These are phyloP conservation scores for Jacaranda mimosifolia DNA, from an alignment of 257 asterid genomes.

Conservation along the genomic window DNA sequence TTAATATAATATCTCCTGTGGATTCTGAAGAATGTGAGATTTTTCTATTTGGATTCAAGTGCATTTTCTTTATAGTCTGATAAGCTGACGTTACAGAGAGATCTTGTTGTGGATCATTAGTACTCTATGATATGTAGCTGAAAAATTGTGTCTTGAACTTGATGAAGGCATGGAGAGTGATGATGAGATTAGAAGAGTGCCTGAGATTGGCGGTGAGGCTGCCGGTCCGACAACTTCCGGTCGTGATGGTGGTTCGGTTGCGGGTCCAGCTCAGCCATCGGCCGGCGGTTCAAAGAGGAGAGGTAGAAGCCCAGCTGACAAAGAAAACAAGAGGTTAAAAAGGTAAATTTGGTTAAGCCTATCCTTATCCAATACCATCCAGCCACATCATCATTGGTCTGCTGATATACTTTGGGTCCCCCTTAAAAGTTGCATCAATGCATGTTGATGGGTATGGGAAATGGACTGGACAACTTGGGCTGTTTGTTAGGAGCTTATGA, in stretches of 20 bases:
- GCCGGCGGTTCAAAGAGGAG: conserved; percentile 74
- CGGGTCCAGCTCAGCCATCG: conserved; percentile 67
- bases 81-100: background rate
- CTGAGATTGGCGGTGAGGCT: conserved; percentile 88
- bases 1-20: background rate
- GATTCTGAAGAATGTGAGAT: background rate
- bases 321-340: conserved; percentile 93
- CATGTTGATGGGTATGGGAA: conserved; percentile 26
- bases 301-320: conserved; percentile 94
- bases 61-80: conserved; percentile 10
- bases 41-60: conserved; percentile 4
- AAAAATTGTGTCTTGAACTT: conserved; percentile 8
- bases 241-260: conserved; percentile 57
- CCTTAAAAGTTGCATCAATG: conserved; percentile 7
- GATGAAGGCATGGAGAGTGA: conserved; percentile 93
- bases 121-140: background rate
- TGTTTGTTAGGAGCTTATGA: conserved; percentile 25
- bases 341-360: conserved; percentile 50
- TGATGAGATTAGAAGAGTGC: conserved; percentile 97
- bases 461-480: conserved; percentile 31
- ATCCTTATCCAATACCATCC: conserved; percentile 36
- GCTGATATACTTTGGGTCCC: conserved; percentile 34
- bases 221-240: conserved; percentile 64
- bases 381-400: conserved; percentile 40
- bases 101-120: conserved; percentile 16